Evolutionary conservation across 805 yeast genomes (phyloP).

Genomic region (Starmerella potacharoeniae): DNA sequence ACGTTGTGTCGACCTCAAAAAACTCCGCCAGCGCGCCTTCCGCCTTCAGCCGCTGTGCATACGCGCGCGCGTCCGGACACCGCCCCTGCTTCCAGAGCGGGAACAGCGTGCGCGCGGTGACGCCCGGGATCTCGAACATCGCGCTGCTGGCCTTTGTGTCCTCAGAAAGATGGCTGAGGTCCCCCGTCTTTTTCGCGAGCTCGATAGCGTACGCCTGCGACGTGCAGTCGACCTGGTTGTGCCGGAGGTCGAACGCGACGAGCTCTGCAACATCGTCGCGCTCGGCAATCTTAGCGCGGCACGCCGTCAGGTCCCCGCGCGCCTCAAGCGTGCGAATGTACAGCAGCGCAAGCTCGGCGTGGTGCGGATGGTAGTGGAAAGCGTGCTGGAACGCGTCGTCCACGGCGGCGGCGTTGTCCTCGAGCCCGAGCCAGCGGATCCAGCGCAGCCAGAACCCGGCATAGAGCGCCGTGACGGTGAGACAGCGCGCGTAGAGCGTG

Average conservation of each 20-base stretch:
- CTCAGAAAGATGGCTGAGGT: neutral
- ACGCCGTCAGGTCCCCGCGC: constrained; percentile 9
- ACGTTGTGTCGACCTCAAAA: constrained; percentile 41
- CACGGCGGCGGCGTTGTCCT: neutral
- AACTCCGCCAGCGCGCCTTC: constrained; percentile 31
- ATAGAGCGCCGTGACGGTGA: constrained; percentile 43
- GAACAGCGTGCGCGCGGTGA: neutral
- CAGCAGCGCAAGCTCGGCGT: neutral
- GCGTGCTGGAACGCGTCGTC: constrained; percentile 5
- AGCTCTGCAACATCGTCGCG: constrained; percentile 3
- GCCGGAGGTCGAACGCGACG: constrained; percentile 8
- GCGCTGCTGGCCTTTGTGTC: neutral
- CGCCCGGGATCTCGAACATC: neutral
- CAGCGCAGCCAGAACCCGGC: constrained; percentile 63
- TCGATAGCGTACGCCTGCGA: constrained; percentile 1
- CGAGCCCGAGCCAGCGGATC: constrained; percentile 37
- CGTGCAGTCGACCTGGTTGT: neutral
- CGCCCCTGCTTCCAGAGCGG: constrained; percentile 4
- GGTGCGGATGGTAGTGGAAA: constrained; percentile 8
- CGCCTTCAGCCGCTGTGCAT: constrained; percentile 2
- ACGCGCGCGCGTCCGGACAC: constrained; percentile 5
- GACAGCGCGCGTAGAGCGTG: constrained; percentile 56
- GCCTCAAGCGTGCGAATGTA: constrained; percentile 7
- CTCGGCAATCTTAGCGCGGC: constrained; percentile 6
- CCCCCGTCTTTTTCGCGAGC: constrained; percentile 4